Evolutionary conservation across 352 stramenopile species (phyloP).

Genomic region (Phytophthora hybrid): DNA sequence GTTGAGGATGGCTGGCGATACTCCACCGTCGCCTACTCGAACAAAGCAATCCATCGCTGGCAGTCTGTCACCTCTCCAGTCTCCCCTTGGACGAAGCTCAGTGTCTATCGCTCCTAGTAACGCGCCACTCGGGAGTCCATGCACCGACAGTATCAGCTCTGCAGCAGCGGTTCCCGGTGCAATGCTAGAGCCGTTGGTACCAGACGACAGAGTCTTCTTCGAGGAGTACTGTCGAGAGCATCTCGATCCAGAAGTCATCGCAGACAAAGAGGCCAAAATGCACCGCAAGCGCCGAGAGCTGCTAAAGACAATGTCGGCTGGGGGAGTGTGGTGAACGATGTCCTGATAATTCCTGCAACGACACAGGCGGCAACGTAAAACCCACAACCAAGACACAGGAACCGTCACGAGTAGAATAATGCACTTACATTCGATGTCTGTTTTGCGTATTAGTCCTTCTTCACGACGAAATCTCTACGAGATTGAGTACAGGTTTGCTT

Average conservation of each 20-base stretch:
- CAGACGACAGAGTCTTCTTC: slow-evolving; percentile 30
- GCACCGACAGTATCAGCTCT: background rate
- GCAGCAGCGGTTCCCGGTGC: background rate
- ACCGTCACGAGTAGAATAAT: slow-evolving; percentile 28
- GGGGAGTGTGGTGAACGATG: slow-evolving; percentile 20
- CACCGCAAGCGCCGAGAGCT: slow-evolving; percentile 56
- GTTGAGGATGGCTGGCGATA: slow-evolving; percentile 25
- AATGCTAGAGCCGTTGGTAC: slow-evolving; percentile 25
- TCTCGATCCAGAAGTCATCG: slow-evolving; percentile 23
- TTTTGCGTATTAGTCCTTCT: slow-evolving; percentile 27
- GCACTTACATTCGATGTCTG: slow-evolving; percentile 45
- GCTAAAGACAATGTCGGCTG: slow-evolving; percentile 50
- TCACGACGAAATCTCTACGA: slow-evolving; percentile 11
- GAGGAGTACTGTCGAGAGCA: slow-evolving; percentile 32
- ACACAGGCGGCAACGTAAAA: slow-evolving; percentile 2
- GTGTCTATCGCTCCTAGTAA: slow-evolving; percentile 6
- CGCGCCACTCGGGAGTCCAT: background rate
- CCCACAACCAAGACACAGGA: slow-evolving; percentile 3
- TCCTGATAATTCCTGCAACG: background rate
- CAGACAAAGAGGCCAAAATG: slow-evolving; percentile 47
- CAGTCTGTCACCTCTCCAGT: slow-evolving; percentile 14
- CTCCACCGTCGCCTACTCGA: slow-evolving; percentile 6
- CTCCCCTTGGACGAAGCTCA: slow-evolving; percentile 14
- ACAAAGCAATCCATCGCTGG: background rate
- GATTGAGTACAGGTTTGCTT: slow-evolving; percentile 1